Percentiles rank a stretch among this genome's conserved stretches.
These are phyloP conservation scores for Coemansia sp. DNA, from an alignment of 192 early-diverging fungal species.

Conservation along the genomic window DNA sequence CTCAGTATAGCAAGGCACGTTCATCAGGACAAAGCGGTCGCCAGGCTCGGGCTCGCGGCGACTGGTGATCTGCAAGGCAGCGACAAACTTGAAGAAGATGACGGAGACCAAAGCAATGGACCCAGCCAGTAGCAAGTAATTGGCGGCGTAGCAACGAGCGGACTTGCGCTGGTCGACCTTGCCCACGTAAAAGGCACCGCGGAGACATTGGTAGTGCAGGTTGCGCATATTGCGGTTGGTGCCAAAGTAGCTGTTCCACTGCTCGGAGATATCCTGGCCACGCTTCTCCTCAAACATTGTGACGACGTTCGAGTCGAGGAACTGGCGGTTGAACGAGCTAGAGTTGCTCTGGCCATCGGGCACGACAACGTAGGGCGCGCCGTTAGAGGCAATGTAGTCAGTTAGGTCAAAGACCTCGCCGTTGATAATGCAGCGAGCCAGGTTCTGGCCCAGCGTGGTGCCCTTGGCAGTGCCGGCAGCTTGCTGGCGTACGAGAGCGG, in stretches of 20 bases:
- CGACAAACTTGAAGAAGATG: conserved; percentile 92
- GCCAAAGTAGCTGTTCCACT: conserved; percentile 59
- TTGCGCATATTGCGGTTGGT: conserved; percentile 41
- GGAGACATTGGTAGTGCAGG: conserved; percentile 70
- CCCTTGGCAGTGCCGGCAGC: conserved; percentile 47
- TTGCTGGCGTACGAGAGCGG: conserved; percentile 57
- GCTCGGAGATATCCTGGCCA: conserved; percentile 62
- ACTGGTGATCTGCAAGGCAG: conserved; percentile 82
- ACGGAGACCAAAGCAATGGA: conserved; percentile 83
- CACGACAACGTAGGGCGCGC: conserved; percentile 47
- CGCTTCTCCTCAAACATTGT: conserved; percentile 64
- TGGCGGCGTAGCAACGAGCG: conserved; percentile 72
- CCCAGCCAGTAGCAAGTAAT: conserved; percentile 81
- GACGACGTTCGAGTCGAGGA: conserved; percentile 61
- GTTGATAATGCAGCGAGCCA: conserved; percentile 66
- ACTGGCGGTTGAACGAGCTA: conserved; percentile 46
- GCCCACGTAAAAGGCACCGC: conserved; percentile 82
- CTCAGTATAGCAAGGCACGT: conserved; percentile 98
- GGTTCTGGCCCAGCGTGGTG: conserved; percentile 22
- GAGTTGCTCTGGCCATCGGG: conserved; percentile 38
- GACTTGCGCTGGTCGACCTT: conserved; percentile 82
- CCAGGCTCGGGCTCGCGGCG: conserved; percentile 76
- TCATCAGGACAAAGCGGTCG: conserved; percentile 88
- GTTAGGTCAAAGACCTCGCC: conserved; percentile 73
- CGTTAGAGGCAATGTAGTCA: conserved; percentile 57